phyloP scores from a whole-genome alignment of 192 early-diverging fungal genomes.

The Cetraspora pellucida region DNA sequence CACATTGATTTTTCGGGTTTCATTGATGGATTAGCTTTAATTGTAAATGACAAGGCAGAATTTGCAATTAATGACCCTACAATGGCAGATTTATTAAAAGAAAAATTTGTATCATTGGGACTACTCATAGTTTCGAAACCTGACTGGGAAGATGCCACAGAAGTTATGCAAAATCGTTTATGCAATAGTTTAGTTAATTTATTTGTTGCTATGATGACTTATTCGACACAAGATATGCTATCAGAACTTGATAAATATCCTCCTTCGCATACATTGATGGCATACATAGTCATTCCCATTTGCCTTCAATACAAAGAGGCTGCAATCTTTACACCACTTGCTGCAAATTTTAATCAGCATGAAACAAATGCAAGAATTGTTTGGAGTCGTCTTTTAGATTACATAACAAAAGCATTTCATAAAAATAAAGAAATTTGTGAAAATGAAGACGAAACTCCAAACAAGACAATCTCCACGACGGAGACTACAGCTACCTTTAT shows the following conservation, averaged over 20 bases:
- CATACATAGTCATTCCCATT: constrained; percentile 53
- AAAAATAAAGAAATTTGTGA: neutral
- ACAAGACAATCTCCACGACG: neutral
- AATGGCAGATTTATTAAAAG: constrained; percentile 44
- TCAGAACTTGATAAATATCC: constrained; percentile 45
- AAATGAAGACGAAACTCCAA: neutral
- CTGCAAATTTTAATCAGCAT: constrained; percentile 29
- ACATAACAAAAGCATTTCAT: constrained; percentile 23
- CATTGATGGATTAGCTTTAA: constrained; percentile 45
- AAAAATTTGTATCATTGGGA: constrained; percentile 48
- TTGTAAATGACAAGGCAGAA: constrained; percentile 41
- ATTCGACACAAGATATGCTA: constrained; percentile 49
- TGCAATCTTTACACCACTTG: constrained; percentile 40
- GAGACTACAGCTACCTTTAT: constrained; percentile 43
- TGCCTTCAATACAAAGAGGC: constrained; percentile 53
- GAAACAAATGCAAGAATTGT: constrained; percentile 6
- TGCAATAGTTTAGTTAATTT: constrained; percentile 51
- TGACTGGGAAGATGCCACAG: constrained; percentile 44
- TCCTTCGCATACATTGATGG: constrained; percentile 51
- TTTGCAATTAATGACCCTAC: constrained; percentile 37
- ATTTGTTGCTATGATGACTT: constrained; percentile 53
- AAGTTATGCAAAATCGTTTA: constrained; percentile 40
- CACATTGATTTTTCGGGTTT: constrained; percentile 51
- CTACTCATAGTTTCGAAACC: constrained; percentile 40
- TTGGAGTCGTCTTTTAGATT: constrained; percentile 23